These are phyloP conservation scores for Trichophaea hybrida DNA, from an alignment of 2,329 filamentous ascomycete species.

Conservation along the genomic window DNA sequence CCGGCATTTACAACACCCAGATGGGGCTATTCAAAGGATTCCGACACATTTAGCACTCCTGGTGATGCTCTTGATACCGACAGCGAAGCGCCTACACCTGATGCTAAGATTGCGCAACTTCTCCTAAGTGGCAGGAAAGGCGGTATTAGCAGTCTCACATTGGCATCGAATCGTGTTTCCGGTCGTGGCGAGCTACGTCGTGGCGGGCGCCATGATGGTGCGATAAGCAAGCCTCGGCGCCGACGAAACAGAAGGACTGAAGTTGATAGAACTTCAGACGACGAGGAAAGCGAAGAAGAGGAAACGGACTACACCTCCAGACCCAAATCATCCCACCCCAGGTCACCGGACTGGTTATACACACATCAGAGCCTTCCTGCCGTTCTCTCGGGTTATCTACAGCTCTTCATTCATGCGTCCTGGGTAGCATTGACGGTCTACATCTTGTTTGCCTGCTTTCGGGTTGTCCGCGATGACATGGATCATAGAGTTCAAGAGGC, in stretches of 20 bases:
- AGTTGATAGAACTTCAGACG: conserved; percentile 32
- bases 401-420: conserved; percentile 49
- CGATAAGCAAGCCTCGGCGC: conserved; percentile 39
- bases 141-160: background rate
- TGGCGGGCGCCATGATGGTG: conserved; percentile 36
- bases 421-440: conserved; percentile 46
- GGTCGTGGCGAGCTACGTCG: conserved; percentile 52
- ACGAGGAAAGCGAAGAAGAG: conserved; percentile 31
- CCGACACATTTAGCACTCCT: conserved; percentile 3
- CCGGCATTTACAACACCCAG: conserved; percentile 20
- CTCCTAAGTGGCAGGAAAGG: conserved; percentile 20
- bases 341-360: conserved; percentile 31
- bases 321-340: background rate
- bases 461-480: conserved; percentile 60
- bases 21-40: conserved; percentile 26
- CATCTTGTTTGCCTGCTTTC: conserved; percentile 53
- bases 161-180: conserved; percentile 36
- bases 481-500: conserved; percentile 54
- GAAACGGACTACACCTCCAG: background rate
- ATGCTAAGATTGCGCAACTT: conserved; percentile 32
- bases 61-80: background rate
- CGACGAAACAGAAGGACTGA: conserved; percentile 32
- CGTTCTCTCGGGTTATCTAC: conserved; percentile 46
- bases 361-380: conserved; percentile 46
- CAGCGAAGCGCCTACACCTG: background rate